phyloP scores from a whole-genome alignment of 805 yeast species.

The Starmerella bombi region DNA sequence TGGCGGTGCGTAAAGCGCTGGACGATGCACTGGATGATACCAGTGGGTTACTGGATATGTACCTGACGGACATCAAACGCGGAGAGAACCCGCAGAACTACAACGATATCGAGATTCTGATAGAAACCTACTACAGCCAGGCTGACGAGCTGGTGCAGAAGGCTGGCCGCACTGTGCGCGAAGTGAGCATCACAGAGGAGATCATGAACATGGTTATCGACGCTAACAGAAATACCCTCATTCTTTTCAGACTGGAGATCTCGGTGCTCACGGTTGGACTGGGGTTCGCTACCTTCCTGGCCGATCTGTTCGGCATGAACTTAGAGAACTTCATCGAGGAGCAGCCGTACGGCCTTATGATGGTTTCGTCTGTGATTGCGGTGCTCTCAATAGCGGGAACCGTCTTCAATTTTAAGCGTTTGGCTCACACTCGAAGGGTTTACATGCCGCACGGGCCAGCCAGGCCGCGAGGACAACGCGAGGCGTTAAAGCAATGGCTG shows the following conservation, averaged over 20 bases:
- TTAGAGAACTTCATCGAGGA: slow-evolving; percentile 86
- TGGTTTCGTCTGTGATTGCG: slow-evolving; percentile 35
- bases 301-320: slow-evolving; percentile 93
- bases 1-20: slow-evolving; percentile 63
- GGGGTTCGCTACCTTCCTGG: slow-evolving; percentile 70
- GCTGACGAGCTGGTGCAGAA: slow-evolving; percentile 90
- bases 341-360: slow-evolving; percentile 49
- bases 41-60: slow-evolving; percentile 72
- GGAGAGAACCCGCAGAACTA: slow-evolving; percentile 26
- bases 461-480: slow-evolving; percentile 3
- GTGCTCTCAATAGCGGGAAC: slow-evolving; percentile 37
- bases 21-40: slow-evolving; percentile 79
- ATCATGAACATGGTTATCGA: slow-evolving; percentile 83
- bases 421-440: slow-evolving; percentile 53
- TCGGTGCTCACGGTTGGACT: slow-evolving; percentile 75
- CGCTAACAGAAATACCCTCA: slow-evolving; percentile 77
- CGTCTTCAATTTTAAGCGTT: slow-evolving; percentile 39
- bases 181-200: slow-evolving; percentile 83
- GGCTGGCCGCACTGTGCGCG: slow-evolving; percentile 67
- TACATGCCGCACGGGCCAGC: slow-evolving; percentile 36
- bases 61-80: slow-evolving; percentile 37
- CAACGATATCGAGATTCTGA: slow-evolving; percentile 64
- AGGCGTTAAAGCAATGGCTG: slow-evolving; percentile 15
- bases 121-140: slow-evolving; percentile 81
- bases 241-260: slow-evolving; percentile 73